Percentiles rank a stretch among this genome's conserved stretches.
These are phyloP conservation scores for Candida methanosorbosa DNA, from an alignment of 805 yeast genomes.

Conservation along the genomic window DNA sequence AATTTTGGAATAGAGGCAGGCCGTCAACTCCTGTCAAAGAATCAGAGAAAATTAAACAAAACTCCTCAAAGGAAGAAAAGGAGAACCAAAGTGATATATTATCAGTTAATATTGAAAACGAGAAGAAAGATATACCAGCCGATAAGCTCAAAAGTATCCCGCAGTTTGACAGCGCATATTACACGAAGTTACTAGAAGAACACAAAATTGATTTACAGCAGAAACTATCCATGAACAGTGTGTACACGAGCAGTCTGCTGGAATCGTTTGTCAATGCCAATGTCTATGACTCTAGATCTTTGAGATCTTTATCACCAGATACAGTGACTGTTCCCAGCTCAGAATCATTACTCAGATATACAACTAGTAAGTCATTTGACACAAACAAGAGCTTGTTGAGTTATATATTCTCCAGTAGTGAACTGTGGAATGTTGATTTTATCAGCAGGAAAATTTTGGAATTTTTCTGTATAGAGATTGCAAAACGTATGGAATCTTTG, in stretches of 20 bases:
- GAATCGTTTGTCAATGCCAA: background rate
- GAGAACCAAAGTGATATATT: background rate
- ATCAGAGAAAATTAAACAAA: background rate
- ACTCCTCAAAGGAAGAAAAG: background rate
- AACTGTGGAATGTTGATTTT: background rate
- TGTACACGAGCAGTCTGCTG: background rate
- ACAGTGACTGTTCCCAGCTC: background rate
- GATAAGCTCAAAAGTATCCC: background rate
- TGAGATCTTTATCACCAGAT: background rate
- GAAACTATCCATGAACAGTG: constrained; percentile 2
- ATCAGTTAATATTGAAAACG: background rate
- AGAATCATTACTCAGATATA: no score
- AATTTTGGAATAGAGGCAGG: constrained; percentile 7
- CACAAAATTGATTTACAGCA: constrained; percentile 9
- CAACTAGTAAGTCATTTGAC: no score
- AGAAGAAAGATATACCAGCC: background rate
- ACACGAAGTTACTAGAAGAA: constrained; percentile 3
- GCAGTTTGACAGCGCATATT: constrained; percentile 3
- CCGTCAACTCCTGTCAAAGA: background rate
- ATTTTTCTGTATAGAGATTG: background rate
- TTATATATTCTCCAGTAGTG: no score
- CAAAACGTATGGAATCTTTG: background rate
- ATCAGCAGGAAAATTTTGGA: background rate
- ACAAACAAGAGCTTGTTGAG: no score
- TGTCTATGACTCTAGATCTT: background rate